Evolutionary conservation across 2,329 filamentous ascomycete genomes (phyloP).

Genomic region (Sporothrix humicola): DNA sequence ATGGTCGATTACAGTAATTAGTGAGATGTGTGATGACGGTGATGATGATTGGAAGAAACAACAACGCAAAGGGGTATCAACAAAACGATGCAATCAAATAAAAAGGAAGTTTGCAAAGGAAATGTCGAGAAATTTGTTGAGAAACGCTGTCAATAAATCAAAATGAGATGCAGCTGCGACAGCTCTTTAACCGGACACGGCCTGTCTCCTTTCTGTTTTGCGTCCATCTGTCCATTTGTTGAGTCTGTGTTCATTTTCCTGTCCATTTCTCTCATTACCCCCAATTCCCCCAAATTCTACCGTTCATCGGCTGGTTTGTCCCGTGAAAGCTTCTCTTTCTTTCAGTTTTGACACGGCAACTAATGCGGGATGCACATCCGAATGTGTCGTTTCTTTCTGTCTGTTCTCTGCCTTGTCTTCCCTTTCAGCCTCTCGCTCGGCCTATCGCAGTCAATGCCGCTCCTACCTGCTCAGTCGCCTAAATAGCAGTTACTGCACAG

Average conservation of each 20-base stretch:
- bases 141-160: neutral
- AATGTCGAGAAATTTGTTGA: neutral
- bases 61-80: neutral
- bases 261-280: neutral
- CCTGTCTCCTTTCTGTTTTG: neutral
- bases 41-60: neutral
- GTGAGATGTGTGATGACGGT: neutral
- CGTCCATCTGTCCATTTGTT: neutral
- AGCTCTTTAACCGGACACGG: slow-evolving; percentile 11
- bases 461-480: neutral
- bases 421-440: slow-evolving; percentile 1
- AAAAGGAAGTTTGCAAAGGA: neutral
- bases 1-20: neutral
- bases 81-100: too few species aligned
- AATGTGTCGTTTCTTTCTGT: neutral
- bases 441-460: slow-evolving; percentile 5
- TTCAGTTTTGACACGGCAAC: neutral
- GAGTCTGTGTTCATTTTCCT: neutral
- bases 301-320: neutral
- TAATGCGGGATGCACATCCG: neutral
- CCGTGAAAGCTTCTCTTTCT: neutral
- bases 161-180: neutral
- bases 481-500: neutral
- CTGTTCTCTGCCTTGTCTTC: too few species aligned
- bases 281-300: neutral